Evolutionary conservation across 441 rosid species (phyloP).

Genomic region (Geranium incanum): DNA sequence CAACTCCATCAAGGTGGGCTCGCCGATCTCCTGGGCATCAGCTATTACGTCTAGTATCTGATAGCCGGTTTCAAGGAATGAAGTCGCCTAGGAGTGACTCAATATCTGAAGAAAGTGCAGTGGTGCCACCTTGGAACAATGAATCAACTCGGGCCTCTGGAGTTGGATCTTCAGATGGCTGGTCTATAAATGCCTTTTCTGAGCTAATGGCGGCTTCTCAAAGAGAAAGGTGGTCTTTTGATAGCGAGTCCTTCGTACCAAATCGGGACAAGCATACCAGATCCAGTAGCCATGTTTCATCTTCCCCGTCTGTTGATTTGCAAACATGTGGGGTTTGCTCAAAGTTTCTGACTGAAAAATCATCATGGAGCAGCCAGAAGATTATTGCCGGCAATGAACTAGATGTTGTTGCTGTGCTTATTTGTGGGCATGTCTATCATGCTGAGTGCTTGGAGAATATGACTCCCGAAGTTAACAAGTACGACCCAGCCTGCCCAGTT

Average conservation of each 20-base stretch:
- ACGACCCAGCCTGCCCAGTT: constrained; percentile 85
- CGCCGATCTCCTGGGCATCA: constrained; percentile 34
- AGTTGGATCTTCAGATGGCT: constrained; percentile 67
- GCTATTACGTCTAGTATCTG: constrained; percentile 40
- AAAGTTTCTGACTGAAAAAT: constrained; percentile 68
- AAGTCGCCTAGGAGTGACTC: constrained; percentile 45
- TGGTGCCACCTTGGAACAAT: constrained; percentile 43
- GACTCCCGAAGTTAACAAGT: constrained; percentile 72
- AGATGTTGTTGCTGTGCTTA: constrained; percentile 62
- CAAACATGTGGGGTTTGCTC: constrained; percentile 85
- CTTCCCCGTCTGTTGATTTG: constrained; percentile 41
- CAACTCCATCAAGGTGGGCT: constrained; percentile 37
- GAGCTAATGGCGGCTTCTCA: constrained; percentile 69
- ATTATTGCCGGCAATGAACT: constrained; percentile 58
- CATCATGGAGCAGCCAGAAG: constrained; percentile 71
- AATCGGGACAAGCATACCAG: constrained; percentile 41
- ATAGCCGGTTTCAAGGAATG: constrained; percentile 33
- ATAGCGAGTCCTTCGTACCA: constrained; percentile 42
- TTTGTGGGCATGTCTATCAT: constrained; percentile 89
- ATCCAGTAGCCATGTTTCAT: constrained; percentile 37
- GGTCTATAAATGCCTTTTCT: constrained; percentile 79
- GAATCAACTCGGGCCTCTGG: constrained; percentile 47
- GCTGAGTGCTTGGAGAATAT: constrained; percentile 92
- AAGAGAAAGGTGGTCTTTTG: constrained; percentile 55
- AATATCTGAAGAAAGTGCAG: constrained; percentile 46